Evolutionary conservation across 352 stramenopile genomes (phyloP).

Genomic region (Globisporangium nagaii): DNA sequence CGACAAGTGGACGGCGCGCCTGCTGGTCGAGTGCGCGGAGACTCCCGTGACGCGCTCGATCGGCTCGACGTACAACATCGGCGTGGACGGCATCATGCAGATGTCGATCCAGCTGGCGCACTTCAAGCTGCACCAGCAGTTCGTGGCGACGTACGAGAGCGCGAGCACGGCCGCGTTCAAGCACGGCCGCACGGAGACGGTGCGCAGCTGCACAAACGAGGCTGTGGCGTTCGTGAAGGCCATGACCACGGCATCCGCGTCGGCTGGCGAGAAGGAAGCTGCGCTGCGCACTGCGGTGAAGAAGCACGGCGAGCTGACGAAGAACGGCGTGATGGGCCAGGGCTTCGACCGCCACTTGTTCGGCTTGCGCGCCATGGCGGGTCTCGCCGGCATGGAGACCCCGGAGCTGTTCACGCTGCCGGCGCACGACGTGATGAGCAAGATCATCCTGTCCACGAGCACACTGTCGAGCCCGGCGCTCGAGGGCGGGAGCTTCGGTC

Average conservation of each 20-base stretch:
- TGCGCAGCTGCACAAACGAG: constrained; percentile 87
- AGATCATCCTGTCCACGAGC: constrained; percentile 90
- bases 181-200: constrained; percentile 87
- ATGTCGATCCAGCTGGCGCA: constrained; percentile 89
- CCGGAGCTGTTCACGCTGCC: constrained; percentile 80
- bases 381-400: constrained; percentile 43
- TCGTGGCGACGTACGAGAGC: constrained; percentile 86
- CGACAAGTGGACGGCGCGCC: constrained; percentile 48
- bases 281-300: constrained; percentile 69
- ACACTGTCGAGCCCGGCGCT: constrained; percentile 82
- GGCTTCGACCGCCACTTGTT: constrained; percentile 88
- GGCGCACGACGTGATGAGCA: constrained; percentile 74
- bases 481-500: constrained; percentile 86
- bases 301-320: constrained; percentile 86
- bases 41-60: constrained; percentile 65
- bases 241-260: constrained; percentile 58
- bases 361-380: constrained; percentile 64
- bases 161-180: constrained; percentile 90
- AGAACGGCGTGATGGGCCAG: constrained; percentile 89
- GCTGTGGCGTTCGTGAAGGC: constrained; percentile 64
- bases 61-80: constrained; percentile 64
- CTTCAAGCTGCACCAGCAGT: constrained; percentile 75
- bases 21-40: constrained; percentile 72
- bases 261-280: constrained; percentile 49
- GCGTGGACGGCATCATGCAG: constrained; percentile 88